Evolutionary conservation across 2,329 filamentous ascomycete genomes (phyloP).

Genomic region (Xylaria multiplex): DNA sequence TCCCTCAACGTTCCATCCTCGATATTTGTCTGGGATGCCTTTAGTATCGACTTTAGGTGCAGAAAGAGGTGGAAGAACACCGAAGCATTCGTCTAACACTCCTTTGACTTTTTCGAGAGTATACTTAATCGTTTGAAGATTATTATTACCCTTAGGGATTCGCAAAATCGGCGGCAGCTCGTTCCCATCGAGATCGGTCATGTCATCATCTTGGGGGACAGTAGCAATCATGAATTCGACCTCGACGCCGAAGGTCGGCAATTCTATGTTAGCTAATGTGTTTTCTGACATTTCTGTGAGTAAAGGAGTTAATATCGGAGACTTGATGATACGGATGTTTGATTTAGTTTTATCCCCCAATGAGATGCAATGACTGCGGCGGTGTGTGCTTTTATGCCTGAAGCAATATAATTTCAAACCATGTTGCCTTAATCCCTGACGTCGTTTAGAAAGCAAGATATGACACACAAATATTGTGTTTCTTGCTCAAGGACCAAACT

Average conservation of each 20-base stretch:
- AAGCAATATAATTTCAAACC: not conserved
- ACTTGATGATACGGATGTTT: not conserved
- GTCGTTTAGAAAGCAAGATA: not conserved
- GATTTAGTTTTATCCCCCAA: too few species aligned
- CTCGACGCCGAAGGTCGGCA: constrained; percentile 24
- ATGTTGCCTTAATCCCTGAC: not conserved
- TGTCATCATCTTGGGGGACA: not conserved
- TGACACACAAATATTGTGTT: not conserved
- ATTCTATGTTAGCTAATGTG: not conserved
- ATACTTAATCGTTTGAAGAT: not conserved
- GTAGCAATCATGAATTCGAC: constrained; percentile 17
- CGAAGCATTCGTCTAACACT: constrained; percentile 9
- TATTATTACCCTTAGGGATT: not conserved
- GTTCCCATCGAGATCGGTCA: not conserved
- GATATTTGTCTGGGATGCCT: not conserved
- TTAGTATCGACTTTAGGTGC: not conserved
- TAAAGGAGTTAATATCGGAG: not conserved
- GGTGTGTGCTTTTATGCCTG: not conserved
- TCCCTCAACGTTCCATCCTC: not conserved
- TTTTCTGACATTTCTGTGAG: not conserved
- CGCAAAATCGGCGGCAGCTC: constrained; percentile 18
- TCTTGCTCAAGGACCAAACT: not conserved
- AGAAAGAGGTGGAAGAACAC: not conserved
- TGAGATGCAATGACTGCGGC: not conserved
- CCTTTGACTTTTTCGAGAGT: not conserved